Evolutionary conservation across 179 eudicot species (phyloP), one percentile per base, ranked within the genome.

Genomic region (Gypsophila paniculata): DNA sequence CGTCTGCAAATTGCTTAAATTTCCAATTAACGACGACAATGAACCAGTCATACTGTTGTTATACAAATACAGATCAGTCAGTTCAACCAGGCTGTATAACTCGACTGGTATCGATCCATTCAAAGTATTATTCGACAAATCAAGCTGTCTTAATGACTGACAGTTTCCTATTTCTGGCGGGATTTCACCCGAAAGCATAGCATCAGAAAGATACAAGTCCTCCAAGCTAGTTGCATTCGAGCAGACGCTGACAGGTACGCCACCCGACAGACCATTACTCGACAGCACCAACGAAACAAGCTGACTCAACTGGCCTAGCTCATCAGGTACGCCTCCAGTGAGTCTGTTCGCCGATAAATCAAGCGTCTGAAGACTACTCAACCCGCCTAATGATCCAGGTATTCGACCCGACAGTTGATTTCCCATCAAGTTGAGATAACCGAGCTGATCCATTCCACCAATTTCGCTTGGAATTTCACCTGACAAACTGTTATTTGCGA

Each of bases 81-180:
- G 81, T 6, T 65, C 82, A 36, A 67, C 85, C 44, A 95, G 72
- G 77, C 81, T 70, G 65, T 73, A 92, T 54, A 95, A 48, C 80
- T 87, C 89, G 0, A 18, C 68, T 5, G 99, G 99, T 42, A 95
- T 83, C 26, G 91, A 80, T 3, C 96, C 96, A 48, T 85, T 82
- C 61, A 95, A 87, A 3, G 93, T 87, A 55, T 92, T 95, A 49
- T 92, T 90, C 46, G 97, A 88, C 86, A 95, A 87, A 83, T 92
- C 99, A 58, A 95, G 91, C 77, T 76, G 86, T 75, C 79, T 72
- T 17, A 95, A 76, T 4, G 86, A 72, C 69, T 29, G 67, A 71
- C 99, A 95, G 0, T 78, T 81, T 19, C 79, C 73, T 25, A 92
- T 74, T 62, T 84, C 90, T 12, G 15, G 51, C 0, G 99, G 99